Evolutionary conservation across 129 eudicot genomes (phyloP), one percentile per base, ranked within the genome.

Genomic region (Smallanthus sonchifolius): DNA sequence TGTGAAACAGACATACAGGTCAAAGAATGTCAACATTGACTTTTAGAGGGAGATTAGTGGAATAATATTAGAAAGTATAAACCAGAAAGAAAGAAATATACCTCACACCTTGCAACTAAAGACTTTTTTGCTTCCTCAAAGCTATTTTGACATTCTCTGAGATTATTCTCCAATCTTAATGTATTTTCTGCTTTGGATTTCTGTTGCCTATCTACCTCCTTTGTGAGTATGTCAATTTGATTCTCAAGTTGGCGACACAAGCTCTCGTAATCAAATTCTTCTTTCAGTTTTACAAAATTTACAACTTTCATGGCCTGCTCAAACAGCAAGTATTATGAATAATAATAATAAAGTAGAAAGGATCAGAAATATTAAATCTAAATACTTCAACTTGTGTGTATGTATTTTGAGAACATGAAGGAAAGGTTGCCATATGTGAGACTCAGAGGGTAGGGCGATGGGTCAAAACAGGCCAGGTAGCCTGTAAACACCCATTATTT

Each of bases 271-370:
- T 94, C 98, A 82, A 94, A 90, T 85, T 94, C 98, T 82, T 94
- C 98, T 86, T 90, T 94, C 74, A 90, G 74, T 83, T 88, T 94
- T 72, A 94, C 92, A 52, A 83, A 78, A 78, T 94, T 94, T 36
- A 94, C 91, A 36, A 94, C 87, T 88, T 90, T 94, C 97, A 90
- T 94, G 72, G 98, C 98, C 98, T 94, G 96, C 73, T 68, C 79
- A 72, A 72, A 17, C 76, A 86, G 73, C 16, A 80, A 65, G 45
- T 79, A n/a, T 52, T 66, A 74, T 48, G 69, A 65, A 34, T 40
- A 10, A 39, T 35, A 10, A 30, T 48, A 34, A 55, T 66, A 56
- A 74, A 28, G 39, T 60, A 66, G 43, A 56, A 17, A 57, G 24
- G 28, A 42, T n/a, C 38, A 67, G 47, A 76, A 20, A 44, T 57